phyloP scores from a whole-genome alignment of 1,284 basidiomycete species.

The Ustilago vetiveriae region DNA sequence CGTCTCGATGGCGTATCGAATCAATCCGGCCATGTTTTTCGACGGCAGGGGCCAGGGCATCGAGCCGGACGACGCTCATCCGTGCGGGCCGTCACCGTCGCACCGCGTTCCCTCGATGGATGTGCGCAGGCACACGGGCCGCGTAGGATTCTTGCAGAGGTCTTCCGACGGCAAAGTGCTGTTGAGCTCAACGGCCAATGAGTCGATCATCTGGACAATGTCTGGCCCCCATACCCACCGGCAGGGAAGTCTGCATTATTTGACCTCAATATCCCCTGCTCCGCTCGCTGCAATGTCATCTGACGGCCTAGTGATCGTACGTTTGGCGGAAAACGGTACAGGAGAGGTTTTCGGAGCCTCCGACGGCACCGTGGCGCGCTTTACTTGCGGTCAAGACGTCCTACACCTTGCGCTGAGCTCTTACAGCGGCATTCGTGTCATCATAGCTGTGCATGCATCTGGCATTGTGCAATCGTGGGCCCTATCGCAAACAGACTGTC shows the following conservation, averaged over 20 bases:
- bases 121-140: slow-evolving; percentile 13
- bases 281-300: slow-evolving; percentile 1
- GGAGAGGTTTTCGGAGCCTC: slow-evolving; percentile 8
- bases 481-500: not conserved
- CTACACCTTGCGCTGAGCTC: slow-evolving; percentile 6
- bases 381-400: slow-evolving; percentile 8
- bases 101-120: not conserved
- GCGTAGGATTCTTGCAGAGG: slow-evolving; percentile 15
- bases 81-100: slow-evolving; percentile 20
- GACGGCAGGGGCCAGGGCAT: slow-evolving; percentile 49
- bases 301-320: slow-evolving; percentile 11
- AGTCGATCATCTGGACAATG: slow-evolving; percentile 31
- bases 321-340: not conserved
- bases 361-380: slow-evolving; percentile 2
- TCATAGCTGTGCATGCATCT: slow-evolving; percentile 6
- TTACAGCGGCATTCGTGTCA: not conserved
- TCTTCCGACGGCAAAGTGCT: slow-evolving; percentile 22
- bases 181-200: slow-evolving; percentile 27
- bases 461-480: slow-evolving; percentile 12
- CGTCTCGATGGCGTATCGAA: slow-evolving; percentile 10
- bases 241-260: slow-evolving; percentile 13
- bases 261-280: not conserved
- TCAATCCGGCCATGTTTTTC: slow-evolving; percentile 53
- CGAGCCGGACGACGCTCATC: slow-evolving; percentile 19
- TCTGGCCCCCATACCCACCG: too few species aligned